Evolutionary conservation across 805 yeast species (phyloP).

Genomic region (Saccharomycopsis olivae): DNA sequence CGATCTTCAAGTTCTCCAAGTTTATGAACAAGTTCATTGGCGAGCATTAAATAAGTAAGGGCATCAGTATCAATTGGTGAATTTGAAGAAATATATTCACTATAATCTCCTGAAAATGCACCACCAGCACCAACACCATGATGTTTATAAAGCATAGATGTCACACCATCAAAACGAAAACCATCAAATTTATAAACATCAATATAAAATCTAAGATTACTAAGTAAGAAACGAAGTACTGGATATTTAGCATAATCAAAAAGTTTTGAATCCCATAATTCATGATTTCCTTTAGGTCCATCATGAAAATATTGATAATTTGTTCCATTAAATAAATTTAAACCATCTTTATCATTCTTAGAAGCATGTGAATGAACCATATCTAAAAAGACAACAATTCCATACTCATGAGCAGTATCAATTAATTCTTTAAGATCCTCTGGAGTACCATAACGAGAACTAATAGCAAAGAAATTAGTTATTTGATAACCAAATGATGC

Average conservation of each 20-base stretch:
- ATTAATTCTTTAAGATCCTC: constrained; percentile 86
- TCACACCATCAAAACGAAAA: constrained; percentile 93
- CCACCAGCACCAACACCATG: constrained; percentile 82
- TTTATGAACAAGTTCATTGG: constrained; percentile 64
- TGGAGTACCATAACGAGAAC: constrained; percentile 91
- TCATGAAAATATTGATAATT: constrained; percentile 88
- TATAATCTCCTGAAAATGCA: constrained; percentile 85
- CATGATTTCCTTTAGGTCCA: constrained; percentile 83
- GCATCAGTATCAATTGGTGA: constrained; percentile 82
- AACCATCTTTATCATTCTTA: constrained; percentile 87
- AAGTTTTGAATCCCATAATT: constrained; percentile 91
- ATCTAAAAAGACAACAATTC: constrained; percentile 78
- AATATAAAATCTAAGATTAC: constrained; percentile 74
- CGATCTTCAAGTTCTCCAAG: constrained; percentile 33
- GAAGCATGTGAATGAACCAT: constrained; percentile 96
- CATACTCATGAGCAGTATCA: constrained; percentile 85
- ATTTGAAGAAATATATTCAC: constrained; percentile 74
- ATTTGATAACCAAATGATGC: constrained; percentile 98
- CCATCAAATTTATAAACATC: constrained; percentile 88
- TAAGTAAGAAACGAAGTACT: constrained; percentile 73
- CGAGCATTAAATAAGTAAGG: constrained; percentile 75
- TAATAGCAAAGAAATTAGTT: constrained; percentile 81
- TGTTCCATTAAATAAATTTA: constrained; percentile 89
- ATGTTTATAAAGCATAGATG: constrained; percentile 82
- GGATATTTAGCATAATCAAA: constrained; percentile 90